These are phyloP conservation scores for Periconia digitata DNA, from an alignment of 2,329 filamentous ascomycete genomes.

Conservation along the genomic window DNA sequence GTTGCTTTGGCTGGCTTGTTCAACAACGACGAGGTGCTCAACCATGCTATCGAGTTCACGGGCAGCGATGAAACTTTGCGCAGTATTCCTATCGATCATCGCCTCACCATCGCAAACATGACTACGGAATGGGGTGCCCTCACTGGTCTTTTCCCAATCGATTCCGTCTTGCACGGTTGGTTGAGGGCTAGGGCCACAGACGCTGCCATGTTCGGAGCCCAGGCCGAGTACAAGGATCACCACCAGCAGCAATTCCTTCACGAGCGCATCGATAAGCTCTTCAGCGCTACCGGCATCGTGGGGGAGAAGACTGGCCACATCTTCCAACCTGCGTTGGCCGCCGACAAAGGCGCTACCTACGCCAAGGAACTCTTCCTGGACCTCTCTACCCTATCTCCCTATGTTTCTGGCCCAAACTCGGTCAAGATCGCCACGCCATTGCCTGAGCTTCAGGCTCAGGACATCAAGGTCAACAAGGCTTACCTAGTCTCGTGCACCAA, in stretches of 20 bases:
- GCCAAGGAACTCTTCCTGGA: conserved; percentile 82
- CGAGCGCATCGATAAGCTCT: conserved; percentile 69
- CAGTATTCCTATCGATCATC: conserved; percentile 70
- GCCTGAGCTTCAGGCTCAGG: conserved; percentile 67
- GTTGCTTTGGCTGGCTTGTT: conserved; percentile 85
- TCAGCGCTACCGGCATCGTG: conserved; percentile 47
- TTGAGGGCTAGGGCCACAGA: conserved; percentile 73
- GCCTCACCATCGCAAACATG: conserved; percentile 80
- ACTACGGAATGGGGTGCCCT: conserved; percentile 79
- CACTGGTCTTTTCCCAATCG: conserved; percentile 78
- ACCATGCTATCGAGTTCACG: conserved; percentile 86
- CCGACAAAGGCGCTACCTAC: conserved; percentile 78
- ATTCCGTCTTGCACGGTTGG: conserved; percentile 71
- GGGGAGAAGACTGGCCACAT: conserved; percentile 39
- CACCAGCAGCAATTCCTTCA: conserved; percentile 69
- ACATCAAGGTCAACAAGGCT: conserved; percentile 79
- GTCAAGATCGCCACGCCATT: conserved; percentile 86
- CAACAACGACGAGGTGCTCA: conserved; percentile 83
- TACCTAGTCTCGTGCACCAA: conserved; percentile 94
- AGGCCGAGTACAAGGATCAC: conserved; percentile 47
- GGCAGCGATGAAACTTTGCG: conserved; percentile 76
- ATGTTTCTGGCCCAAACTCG: conserved; percentile 84
- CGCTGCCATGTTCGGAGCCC: conserved; percentile 61
- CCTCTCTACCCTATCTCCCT: conserved; percentile 80
- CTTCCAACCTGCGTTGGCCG: conserved; percentile 60